These are phyloP conservation scores for Hebeloma cylindrosporum DNA, from an alignment of 768 basidiomycete genomes.

Conservation along the genomic window DNA sequence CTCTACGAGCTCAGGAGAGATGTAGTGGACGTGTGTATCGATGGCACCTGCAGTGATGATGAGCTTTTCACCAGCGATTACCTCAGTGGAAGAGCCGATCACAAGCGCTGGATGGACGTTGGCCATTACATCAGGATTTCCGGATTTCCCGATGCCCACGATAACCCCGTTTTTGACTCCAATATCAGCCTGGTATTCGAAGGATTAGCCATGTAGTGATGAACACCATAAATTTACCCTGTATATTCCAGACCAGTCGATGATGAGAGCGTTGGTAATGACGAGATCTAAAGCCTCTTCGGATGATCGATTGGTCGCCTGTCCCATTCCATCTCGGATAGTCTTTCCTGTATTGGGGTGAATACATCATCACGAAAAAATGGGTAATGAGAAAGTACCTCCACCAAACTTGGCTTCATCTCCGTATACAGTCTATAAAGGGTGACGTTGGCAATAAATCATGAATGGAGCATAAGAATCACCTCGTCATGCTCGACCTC, in stretches of 20 bases:
- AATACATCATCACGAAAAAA: conserved; percentile 3
- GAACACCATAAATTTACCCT: conserved; percentile 52
- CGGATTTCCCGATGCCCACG: conserved; percentile 91
- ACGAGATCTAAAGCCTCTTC: conserved; percentile 81
- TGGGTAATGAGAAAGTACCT: conserved; percentile 42
- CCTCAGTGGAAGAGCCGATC: conserved; percentile 91
- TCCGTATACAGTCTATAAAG: conserved; percentile 74
- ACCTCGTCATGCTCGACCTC: conserved; percentile 88
- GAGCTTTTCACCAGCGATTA: conserved; percentile 92
- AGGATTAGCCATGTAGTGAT: background rate
- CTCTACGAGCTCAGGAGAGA: conserved; percentile 88
- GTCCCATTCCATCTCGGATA: conserved; percentile 97
- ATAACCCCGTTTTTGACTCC: conserved; percentile 86
- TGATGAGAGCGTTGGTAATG: conserved; percentile 91
- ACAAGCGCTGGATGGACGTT: conserved; percentile 69
- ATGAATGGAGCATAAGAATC: conserved; percentile 5
- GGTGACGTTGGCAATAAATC: background rate
- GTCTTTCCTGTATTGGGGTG: conserved; percentile 66
- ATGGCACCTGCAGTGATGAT: conserved; percentile 93
- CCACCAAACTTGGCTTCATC: conserved; percentile 99
- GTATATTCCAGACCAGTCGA: conserved; percentile 95
- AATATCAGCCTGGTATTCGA: conserved; percentile 75
- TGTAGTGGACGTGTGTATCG: conserved; percentile 92
- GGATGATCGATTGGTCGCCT: conserved; percentile 72
- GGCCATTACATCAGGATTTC: conserved; percentile 93